Evolutionary conservation across 2,329 filamentous ascomycete genomes (phyloP).

Genomic region (Tympanopsis confertula): DNA sequence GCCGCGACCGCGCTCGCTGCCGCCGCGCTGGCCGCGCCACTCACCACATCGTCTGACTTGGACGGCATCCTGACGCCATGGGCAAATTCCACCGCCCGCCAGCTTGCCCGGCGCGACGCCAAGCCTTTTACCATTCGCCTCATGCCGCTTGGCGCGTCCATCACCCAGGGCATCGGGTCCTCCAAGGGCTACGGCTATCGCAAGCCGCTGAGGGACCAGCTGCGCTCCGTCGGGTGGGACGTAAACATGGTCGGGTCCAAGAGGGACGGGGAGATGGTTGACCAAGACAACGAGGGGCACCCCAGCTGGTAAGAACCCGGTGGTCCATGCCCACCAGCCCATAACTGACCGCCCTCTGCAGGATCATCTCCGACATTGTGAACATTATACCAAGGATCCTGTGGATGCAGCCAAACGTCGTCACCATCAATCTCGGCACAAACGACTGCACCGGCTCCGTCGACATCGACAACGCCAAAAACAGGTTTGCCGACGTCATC

Average conservation of each 20-base stretch:
- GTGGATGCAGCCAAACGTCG: conserved; percentile 6
- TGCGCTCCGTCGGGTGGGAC: conserved; percentile 14
- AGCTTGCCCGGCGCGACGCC: too few species aligned
- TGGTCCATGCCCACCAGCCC: too few species aligned
- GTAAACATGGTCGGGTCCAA: conserved; percentile 25
- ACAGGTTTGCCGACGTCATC: not conserved
- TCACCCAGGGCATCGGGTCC: conserved; percentile 20
- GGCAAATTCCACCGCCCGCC: too few species aligned
- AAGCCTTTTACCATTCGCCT: too few species aligned
- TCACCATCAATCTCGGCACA: conserved; percentile 4
- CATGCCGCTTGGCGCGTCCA: conserved; percentile 25
- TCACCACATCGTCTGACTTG: too few species aligned
- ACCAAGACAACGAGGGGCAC: conserved; percentile 19
- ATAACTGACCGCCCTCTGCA: too few species aligned
- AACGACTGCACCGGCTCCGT: conserved; percentile 2
- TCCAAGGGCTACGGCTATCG: conserved; percentile 22
- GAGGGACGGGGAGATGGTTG: conserved; percentile 18
- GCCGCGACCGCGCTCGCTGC: too few species aligned
- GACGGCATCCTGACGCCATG: too few species aligned
- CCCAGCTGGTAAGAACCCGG: conserved; percentile 13
- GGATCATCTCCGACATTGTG: too few species aligned
- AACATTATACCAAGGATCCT: too few species aligned
- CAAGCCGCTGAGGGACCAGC: conserved; percentile 17
- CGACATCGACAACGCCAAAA: not conserved
- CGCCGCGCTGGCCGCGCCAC: too few species aligned